Base-by-base conservation (phyloP, 129 eudicot genomes). In the Helianthus tuberosus region DNA sequence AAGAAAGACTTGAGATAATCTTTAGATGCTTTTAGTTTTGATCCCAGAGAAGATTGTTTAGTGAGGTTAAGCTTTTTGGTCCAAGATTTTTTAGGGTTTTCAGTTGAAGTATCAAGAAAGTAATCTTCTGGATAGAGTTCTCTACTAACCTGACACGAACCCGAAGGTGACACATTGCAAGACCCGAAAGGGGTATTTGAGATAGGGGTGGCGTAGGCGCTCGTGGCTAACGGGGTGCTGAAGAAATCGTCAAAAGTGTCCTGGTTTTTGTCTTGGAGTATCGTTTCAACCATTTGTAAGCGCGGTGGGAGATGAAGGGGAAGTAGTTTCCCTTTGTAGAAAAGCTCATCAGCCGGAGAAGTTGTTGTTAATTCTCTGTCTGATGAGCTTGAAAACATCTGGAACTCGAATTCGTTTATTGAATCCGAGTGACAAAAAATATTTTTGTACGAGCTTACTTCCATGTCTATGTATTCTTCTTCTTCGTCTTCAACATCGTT, bases 321-420 rank as follows among this genome's bases (percentile, higher is more conserved):
- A 41, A 93, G 98, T 70, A 93, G 96, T 73, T 93, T 88, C 35
- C 98, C 98, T 75, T 84, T 93, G 86, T 84, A 90, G 80, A 93
- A 93, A 51, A 93, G 96, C 75, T 93, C 96, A 46, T 93, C 98
- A 29, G 98, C 98, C 0, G 96, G 96, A 58, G 96, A 93, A 69
- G 95, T 82, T 17, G 95, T 77, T 47, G 92, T 75, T 17, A 79
- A 49, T 59, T 89, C 81, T 79, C 84, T 80, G 27, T 87, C 89
- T 32, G 89, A 81, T 15, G 87, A 87, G 84, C 87, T 86, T 3
- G 97, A 84, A 51, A 85, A 87, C 90, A 86, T 93, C 36, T 89
- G 96, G 77, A 93, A 93, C 79, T 93, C 96, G 57, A 93, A 87
- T 65, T 93, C 96, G 35, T 73, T 79, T 32, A 32, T 32, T 23